A percentile compares a stretch with the other conserved stretches of the same genome.
Evolutionary conservation across 164 flowering plant species (phyloP).

Genomic region (Chimonanthus salicifolius): DNA sequence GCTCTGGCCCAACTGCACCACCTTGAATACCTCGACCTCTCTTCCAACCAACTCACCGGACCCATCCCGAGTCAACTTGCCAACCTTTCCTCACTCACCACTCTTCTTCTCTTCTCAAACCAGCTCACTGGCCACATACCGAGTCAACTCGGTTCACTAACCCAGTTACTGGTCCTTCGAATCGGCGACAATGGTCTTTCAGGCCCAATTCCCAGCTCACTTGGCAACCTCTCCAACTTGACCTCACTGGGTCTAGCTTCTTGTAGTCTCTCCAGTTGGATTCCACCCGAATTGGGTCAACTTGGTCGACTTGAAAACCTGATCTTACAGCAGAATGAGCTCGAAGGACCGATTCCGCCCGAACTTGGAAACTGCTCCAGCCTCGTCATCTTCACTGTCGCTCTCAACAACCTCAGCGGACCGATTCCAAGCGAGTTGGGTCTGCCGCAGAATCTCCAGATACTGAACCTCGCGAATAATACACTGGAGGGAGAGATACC

Average conservation of each 20-base stretch:
- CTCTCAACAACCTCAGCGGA: conserved; percentile 58
- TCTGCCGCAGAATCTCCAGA: conserved; percentile 41
- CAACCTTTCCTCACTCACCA: conserved; percentile 45
- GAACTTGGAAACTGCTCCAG: conserved; percentile 67
- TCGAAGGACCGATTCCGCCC: conserved; percentile 60
- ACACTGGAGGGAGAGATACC: conserved; percentile 67
- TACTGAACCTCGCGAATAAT: conserved; percentile 75
- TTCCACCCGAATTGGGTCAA: conserved; percentile 63
- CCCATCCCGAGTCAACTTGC: conserved; percentile 75
- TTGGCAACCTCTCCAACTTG: conserved; percentile 58
- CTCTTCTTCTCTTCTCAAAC: conserved; percentile 77
- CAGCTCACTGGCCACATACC: conserved; percentile 75
- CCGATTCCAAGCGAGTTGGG: conserved; percentile 63
- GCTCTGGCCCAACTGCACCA: conserved; percentile 42
- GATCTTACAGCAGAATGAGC: conserved; percentile 52
- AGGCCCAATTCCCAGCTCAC: conserved; percentile 63
- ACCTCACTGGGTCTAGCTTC: conserved; percentile 69
- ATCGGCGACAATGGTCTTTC: conserved; percentile 80
- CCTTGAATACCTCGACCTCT: conserved; percentile 77
- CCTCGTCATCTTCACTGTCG: conserved; percentile 54
- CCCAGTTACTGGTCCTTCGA: conserved; percentile 51
- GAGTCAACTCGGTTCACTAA: conserved; percentile 48
- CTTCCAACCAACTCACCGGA: conserved; percentile 65
- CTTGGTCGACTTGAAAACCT: conserved; percentile 45
- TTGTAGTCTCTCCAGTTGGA: conserved; percentile 62